A percentile compares a stretch with the other conserved stretches of the same genome.
phyloP scores from a whole-genome alignment of 148 eudicot genomes.

The Camellia granthamiana region DNA sequence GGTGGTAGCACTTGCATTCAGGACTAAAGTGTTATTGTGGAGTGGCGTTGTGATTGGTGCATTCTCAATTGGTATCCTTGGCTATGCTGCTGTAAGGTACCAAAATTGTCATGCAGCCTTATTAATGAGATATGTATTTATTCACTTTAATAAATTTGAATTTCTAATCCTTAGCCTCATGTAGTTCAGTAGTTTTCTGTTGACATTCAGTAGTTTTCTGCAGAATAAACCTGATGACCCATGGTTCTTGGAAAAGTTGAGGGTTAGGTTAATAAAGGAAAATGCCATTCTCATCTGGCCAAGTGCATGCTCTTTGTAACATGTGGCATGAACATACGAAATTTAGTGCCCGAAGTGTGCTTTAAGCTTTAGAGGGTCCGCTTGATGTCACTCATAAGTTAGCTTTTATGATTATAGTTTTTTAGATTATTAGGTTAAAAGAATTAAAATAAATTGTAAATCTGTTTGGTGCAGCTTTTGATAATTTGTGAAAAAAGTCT shows the following conservation, averaged over 20 bases:
- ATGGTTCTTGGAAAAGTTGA: not conserved
- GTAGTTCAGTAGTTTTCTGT: not conserved
- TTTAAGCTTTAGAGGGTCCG: too few species aligned
- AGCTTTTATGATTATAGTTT: too few species aligned
- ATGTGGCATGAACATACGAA: not conserved
- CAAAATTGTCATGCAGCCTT: not conserved
- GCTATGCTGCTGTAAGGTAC: constrained; percentile 67
- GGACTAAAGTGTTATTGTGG: constrained; percentile 57
- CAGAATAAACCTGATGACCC: not conserved
- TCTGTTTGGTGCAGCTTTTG: too few species aligned
- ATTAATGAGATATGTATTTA: not conserved
- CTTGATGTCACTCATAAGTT: too few species aligned
- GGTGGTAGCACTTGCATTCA: constrained; percentile 58
- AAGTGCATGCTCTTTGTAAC: not conserved
- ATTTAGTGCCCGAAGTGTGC: too few species aligned
- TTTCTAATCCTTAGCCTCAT: not conserved
- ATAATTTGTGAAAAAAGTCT: too few species aligned
- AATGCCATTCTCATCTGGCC: not conserved
- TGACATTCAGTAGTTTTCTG: not conserved
- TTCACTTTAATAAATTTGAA: not conserved
- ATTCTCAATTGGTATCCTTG: constrained; percentile 61
- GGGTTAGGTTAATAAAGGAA: not conserved
- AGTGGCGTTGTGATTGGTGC: constrained; percentile 66
- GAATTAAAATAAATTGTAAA: too few species aligned
- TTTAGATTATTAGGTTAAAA: too few species aligned